Evolutionary conservation across 257 asterid genomes (phyloP), one percentile per base, ranked within the genome.

Genomic region (Pogostemon cablin): DNA sequence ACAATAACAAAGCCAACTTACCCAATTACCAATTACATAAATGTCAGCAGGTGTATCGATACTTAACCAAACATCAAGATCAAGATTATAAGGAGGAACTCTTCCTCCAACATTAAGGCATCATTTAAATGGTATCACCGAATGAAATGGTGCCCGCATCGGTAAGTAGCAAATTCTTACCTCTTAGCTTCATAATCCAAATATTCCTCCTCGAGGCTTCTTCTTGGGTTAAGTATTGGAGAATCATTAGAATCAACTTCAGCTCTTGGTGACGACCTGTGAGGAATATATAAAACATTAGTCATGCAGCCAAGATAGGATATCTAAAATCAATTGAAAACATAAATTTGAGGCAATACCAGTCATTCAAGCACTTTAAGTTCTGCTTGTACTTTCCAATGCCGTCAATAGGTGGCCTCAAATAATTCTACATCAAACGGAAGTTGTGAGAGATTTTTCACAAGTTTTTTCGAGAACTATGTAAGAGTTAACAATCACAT

Each of bases 191-290:
- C 98, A 79, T 76, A 89, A 69, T 78, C 95, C 75, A 86, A 79
- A 81, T 91, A 95, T 82, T 95, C 97, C 84, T 89, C 96, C 88
- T 95, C 99, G n/a, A 95, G 92, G 76, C 46, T 85, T 84, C 83
- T 84, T 79, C 85, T 84, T 20, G 95, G 97, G 84, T 68, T 82
- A 82, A 82, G 62, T 17, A 67, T 59, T 72, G 81, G 79, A 58
- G 91, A 85, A 75, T 78, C 81, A 82, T 64, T 83, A 47, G 48
- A 56, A 73, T 81, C 88, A 41, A 49, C 75, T 47, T 72, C 73
- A 82, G 93, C 72, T 61, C 83, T 65, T 58, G 49, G 74, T 54
- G 71, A 72, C 35, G 84, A 80, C 65, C 99, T 95, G 86, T 54
- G 43, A 69, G 73, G 54, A 71, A 60, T 50, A 60, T 69, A 67